Evolutionary conservation across 352 stramenopile species (phyloP), one percentile per base, ranked within the genome.

Genomic region (Globisporangium spinosum): DNA sequence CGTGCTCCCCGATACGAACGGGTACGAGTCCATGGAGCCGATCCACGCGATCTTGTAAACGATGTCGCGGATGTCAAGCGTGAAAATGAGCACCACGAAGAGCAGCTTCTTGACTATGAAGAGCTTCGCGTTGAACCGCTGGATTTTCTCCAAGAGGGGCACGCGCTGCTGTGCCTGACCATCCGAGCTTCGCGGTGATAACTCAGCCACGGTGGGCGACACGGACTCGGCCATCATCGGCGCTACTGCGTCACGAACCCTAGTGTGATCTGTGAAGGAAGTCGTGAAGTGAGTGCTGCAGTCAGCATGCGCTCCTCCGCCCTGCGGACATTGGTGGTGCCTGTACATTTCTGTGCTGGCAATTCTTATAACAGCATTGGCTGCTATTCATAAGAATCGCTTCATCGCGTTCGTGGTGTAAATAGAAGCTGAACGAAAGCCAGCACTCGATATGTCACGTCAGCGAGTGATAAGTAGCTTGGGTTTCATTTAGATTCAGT

Each of bases 11-110:
- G 53, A 22, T 1, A 0, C 27, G 27, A 77, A 74, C 38, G 71
- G 61, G 45, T 64, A 77, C 23, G 67, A 62, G 22, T 77, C 67
- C 27, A 62, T 62, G 12, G 68, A 54, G 2, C 68, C 71, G 59
- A 77, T 53, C 71, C 68, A 77, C 35, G 49, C 59, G 29, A 72
- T 17, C 40, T 77, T 77, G 68, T 74, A 77, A 17, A 60, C 65
- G 38, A 74, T 35, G 57, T 77, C 71, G 2, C 71, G 71, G 29
- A 72, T 43, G 55, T 77, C 71, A 22, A 70, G 64, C 13, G 27
- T n/a, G 17, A 69, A 40, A 13, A 65, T 43, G n/a, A 69, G 20
- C 17, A 69, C 8, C 20, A 69, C 55, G 47, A 68, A 68, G 20
- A 68, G 62, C 17, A 68, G 25, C 35, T 62, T 62, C 53, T 68